Evolutionary conservation across 1,284 basidiomycete genomes (phyloP).

Genomic region (Trametes hirsuta): DNA sequence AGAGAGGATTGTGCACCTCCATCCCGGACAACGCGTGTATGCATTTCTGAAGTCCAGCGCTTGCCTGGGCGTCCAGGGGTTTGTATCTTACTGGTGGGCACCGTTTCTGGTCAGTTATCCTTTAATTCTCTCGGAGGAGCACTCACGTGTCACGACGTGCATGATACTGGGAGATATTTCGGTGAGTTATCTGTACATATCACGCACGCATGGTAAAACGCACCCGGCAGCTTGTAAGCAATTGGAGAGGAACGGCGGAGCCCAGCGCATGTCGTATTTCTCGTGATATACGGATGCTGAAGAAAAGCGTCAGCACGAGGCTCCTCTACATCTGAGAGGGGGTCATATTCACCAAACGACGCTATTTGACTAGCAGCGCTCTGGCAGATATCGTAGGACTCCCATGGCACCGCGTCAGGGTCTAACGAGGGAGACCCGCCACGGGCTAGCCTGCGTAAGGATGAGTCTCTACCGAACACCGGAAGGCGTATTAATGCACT

Average conservation of each 20-base stretch:
- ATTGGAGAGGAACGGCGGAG: conserved; percentile 71
- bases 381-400: conserved; percentile 79
- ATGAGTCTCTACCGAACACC: too few relatives aligned
- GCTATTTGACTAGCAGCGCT: conserved; percentile 77
- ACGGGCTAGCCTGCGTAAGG: conserved; percentile 5
- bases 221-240: conserved; percentile 79
- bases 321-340: neutral
- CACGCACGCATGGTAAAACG: conserved; percentile 31
- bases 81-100: conserved; percentile 58
- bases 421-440: conserved; percentile 17
- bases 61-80: conserved; percentile 70
- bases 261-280: conserved; percentile 63
- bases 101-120: neutral
- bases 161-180: conserved; percentile 59
- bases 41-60: conserved; percentile 66
- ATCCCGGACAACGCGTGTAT: conserved; percentile 71
- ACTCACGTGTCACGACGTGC: conserved; percentile 71
- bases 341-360: conserved; percentile 55
- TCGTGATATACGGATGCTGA: conserved; percentile 63
- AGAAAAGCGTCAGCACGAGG: neutral
- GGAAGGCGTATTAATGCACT: conserved; percentile 55
- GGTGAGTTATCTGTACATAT: neutral
- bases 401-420: conserved; percentile 38
- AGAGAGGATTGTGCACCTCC: conserved; percentile 48
- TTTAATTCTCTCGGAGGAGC: neutral